A percentile compares a stretch with the other conserved stretches of the same genome.
Evolutionary conservation across 257 asterid species (phyloP).

Genomic region (Solanum chilense): DNA sequence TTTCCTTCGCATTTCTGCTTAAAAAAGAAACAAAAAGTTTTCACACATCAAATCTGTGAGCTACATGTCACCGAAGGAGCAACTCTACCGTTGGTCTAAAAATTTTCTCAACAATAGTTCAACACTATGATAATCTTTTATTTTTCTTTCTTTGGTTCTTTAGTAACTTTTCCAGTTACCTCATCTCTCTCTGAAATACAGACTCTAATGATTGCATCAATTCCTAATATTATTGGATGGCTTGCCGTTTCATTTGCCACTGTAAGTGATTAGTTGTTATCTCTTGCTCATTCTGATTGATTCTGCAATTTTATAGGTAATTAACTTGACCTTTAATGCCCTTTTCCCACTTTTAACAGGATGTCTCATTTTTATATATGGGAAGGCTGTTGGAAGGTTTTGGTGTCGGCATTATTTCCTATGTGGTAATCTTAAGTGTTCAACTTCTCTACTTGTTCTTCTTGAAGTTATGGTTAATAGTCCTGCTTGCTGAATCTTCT

Average conservation of each 20-base stretch:
- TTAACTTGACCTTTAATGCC: neutral
- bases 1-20: neutral
- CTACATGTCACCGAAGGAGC: neutral
- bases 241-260: slow-evolving; percentile 75
- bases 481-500: neutral
- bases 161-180: neutral
- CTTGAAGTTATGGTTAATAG: neutral
- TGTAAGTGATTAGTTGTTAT: slow-evolving; percentile 26
- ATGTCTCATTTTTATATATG: slow-evolving; percentile 75
- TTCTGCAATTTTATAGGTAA: neutral
- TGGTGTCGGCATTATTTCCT: slow-evolving; percentile 89
- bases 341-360: slow-evolving; percentile 21
- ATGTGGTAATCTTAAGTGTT: slow-evolving; percentile 40
- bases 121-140: neutral
- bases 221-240: slow-evolving; percentile 91
- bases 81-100: neutral
- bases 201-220: slow-evolving; percentile 79
- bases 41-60: neutral
- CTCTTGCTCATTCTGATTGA: neutral
- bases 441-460: neutral
- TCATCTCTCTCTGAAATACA: slow-evolving; percentile 26
- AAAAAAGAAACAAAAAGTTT: neutral
- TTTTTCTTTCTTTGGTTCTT: neutral
- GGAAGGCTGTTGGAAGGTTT: slow-evolving; percentile 88
- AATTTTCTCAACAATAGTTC: neutral